Base-by-base conservation (phyloP, 2,329 filamentous ascomycete species). In the Gaeumannomyces sp. region DNA sequence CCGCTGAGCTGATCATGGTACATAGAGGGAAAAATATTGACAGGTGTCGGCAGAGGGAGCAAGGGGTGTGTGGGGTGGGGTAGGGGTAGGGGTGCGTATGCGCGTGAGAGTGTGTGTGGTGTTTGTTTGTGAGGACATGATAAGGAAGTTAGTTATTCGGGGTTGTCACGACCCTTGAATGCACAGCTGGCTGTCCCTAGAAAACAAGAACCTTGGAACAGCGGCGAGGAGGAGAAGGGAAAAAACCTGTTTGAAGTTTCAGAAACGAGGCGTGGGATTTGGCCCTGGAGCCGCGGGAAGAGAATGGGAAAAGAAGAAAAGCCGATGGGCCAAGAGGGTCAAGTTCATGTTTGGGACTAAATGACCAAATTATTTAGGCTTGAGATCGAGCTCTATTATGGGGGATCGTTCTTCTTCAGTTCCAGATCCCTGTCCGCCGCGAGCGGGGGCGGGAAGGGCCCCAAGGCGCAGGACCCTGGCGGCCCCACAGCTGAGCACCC, bases 391-490 rank as follows among this genome's bases (percentile, higher is more conserved):
- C 45, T n/a, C 22, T 53, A 25, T 8, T 53, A 53, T 25, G 45
- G 45, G 45, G 22, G 45, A 53, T 53, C 45, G 45, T 53, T 53
- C 45, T 53, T 53, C 11, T 8, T 19, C 2, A n/a, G n/a, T 19
- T 53, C 45, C 45, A 10, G 3, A 25, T n/a, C 45, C 45, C 45
- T 53, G 45, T 53, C n/a, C 19, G 45, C 22, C 45, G 45, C 45
- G 45, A 53, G 22, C 25, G 58, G 61, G 33, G 22, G 45, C n/a
- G 33, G 60, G 27, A 60, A 60, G 59, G 25, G 29, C 59, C 29
- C 59, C 59, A 60, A 60, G 59, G 28, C 59, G 16, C 59, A 35
- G 19, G 59, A 25, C 59, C 22, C 45, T 53, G 22, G 45, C 45
- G 45, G 45, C 45, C 45, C 45, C 45, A 25, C 45, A 53, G 22